These are phyloP conservation scores for Lasiosphaeria hispida DNA, from an alignment of 495 filamentous ascomycete genomes.

Conservation along the genomic window DNA sequence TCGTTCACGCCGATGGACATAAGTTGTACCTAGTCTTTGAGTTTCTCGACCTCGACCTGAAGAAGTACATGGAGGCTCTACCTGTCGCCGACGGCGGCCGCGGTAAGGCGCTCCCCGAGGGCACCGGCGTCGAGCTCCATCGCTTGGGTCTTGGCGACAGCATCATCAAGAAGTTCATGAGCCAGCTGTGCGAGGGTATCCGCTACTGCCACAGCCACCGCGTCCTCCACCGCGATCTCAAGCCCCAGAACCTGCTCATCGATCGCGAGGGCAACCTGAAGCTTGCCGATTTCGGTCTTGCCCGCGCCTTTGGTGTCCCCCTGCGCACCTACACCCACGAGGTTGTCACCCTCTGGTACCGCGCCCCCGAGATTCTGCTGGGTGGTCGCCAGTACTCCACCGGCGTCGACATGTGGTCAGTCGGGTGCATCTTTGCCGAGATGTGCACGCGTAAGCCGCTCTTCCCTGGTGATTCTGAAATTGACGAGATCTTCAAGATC, in stretches of 20 bases:
- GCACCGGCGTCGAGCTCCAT: constrained; percentile 61
- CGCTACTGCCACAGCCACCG: constrained; percentile 96
- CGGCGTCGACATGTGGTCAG: constrained; percentile 99
- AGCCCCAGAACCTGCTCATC: constrained; percentile 97
- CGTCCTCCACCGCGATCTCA: constrained; percentile 91
- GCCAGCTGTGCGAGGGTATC: constrained; percentile 85
- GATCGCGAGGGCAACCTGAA: constrained; percentile 94
- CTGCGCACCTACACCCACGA: constrained; percentile 97
- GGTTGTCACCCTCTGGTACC: constrained; percentile 98
- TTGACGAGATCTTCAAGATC: constrained; percentile 99
- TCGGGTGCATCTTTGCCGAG: constrained; percentile 98
- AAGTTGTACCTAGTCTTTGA: constrained; percentile 96
- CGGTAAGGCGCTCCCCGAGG: constrained; percentile 83
- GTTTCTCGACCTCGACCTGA: constrained; percentile 89
- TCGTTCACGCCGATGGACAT: constrained; percentile 94
- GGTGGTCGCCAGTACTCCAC: constrained; percentile 97
- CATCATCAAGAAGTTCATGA: constrained; percentile 98
- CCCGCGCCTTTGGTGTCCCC: constrained; percentile 93
- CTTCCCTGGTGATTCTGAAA: constrained; percentile 97
- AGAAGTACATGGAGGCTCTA: constrained; percentile 98
- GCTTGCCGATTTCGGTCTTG: constrained; percentile 95
- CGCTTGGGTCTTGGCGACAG: constrained; percentile 76
- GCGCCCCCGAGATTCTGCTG: constrained; percentile 94
- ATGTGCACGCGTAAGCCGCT: constrained; percentile 98
- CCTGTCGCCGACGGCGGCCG: constrained; percentile 86